Conservation (phyloP, 495 filamentous ascomycete genomes). For the Pyrenopolyporus hunteri region DNA sequence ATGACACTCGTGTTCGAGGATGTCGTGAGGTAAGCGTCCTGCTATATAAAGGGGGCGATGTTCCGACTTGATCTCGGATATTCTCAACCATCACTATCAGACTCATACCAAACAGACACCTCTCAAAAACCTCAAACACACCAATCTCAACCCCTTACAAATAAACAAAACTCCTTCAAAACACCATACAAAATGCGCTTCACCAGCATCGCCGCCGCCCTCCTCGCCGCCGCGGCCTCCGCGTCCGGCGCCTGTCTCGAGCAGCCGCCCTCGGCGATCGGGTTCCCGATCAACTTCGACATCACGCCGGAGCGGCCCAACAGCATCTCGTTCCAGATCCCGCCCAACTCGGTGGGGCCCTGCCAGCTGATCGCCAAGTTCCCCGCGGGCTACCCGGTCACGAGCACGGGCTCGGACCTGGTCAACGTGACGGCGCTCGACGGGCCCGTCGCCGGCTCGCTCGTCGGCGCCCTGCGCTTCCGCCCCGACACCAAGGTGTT, state of each 20-base stretch:
- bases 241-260: constrained; percentile 19
- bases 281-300: constrained; percentile 29
- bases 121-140: too few species aligned
- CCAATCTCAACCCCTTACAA: too few species aligned
- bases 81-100: constrained; percentile 1
- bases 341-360: constrained; percentile 33
- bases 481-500: constrained; percentile 1
- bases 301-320: constrained; percentile 18
- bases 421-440: constrained; percentile 43
- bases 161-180: not conserved
- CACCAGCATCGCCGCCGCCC: constrained; percentile 31
- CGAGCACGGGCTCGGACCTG: constrained; percentile 25
- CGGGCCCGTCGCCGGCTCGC: constrained; percentile 38
- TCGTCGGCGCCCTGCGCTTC: constrained; percentile 42
- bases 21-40: not conserved
- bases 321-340: constrained; percentile 35
- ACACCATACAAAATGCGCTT: constrained; percentile 39
- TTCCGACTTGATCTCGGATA: not conserved
- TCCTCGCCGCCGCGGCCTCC: constrained; percentile 29
- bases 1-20: constrained; percentile 1
- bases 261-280: constrained; percentile 23
- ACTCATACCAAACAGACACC: too few species aligned
- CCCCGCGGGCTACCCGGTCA: constrained; percentile 40
- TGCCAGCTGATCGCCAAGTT: constrained; percentile 46
- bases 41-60: constrained; percentile 11